These are phyloP conservation scores for Fusarium pilosicola DNA, from an alignment of 2,329 filamentous ascomycete species.

Conservation along the genomic window DNA sequence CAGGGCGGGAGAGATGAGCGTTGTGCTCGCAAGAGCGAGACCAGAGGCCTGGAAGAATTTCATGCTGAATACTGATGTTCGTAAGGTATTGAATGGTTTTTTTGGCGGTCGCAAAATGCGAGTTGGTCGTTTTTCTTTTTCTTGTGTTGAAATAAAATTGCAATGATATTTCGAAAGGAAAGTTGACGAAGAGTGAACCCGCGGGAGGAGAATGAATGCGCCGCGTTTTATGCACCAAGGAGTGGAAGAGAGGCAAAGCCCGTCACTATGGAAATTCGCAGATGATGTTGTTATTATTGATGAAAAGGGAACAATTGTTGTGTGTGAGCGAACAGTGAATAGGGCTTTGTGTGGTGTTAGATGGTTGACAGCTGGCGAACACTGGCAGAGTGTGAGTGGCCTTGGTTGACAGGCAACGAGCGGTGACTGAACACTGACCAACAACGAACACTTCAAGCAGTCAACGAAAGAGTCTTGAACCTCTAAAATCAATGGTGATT, in stretches of 20 bases:
- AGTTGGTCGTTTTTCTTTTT: constrained; percentile 5
- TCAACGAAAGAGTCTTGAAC: not conserved
- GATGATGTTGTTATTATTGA: constrained; percentile 28
- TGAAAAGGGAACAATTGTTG: constrained; percentile 17
- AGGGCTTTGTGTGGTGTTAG: constrained; percentile 4
- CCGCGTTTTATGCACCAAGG: constrained; percentile 27
- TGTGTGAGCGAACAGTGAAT: constrained; percentile 31
- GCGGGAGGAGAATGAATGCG: constrained; percentile 28
- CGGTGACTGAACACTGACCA: constrained; percentile 21
- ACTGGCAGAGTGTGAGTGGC: constrained; percentile 25
- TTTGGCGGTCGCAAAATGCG: constrained; percentile 4
- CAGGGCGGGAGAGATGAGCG: constrained; percentile 49
- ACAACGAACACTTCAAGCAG: not conserved
- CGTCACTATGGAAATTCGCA: constrained; percentile 20
- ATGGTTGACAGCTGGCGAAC: constrained; percentile 37
- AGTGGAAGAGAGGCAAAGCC: constrained; percentile 29
- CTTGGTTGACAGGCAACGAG: not conserved
- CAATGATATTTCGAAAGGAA: constrained; percentile 26
- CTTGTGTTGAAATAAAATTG: constrained; percentile 17
- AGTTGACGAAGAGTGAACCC: constrained; percentile 17
- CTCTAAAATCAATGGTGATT: constrained; percentile 6
- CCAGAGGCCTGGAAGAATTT: constrained; percentile 28
- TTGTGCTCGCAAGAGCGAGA: constrained; percentile 37
- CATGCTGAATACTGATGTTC: constrained; percentile 32
- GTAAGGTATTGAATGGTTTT: not conserved